phyloP scores from a whole-genome alignment of 192 early-diverging fungal genomes.

The Coemansia sp. region DNA sequence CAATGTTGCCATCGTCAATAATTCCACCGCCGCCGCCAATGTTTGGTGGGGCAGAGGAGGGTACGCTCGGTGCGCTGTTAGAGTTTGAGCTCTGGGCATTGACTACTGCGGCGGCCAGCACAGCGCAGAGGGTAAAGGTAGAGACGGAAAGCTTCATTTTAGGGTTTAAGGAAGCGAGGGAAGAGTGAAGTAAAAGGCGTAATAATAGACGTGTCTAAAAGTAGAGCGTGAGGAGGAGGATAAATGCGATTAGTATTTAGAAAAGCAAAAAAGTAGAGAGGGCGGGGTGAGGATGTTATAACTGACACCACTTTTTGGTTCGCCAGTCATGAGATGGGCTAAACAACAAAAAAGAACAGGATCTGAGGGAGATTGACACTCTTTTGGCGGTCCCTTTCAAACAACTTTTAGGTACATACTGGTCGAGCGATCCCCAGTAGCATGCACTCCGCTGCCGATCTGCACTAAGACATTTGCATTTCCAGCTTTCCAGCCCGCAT shows the following conservation, averaged over 20 bases:
- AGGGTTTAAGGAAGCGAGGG: background rate
- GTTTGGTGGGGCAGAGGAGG: background rate
- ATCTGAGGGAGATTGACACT: background rate
- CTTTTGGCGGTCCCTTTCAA: background rate
- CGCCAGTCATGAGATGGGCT: background rate
- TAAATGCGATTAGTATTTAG: background rate
- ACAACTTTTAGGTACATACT: background rate
- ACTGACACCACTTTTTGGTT: background rate
- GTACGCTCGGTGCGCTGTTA: background rate
- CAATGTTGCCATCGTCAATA: background rate
- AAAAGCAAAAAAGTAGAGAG: background rate
- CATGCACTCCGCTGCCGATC: conserved; percentile 10
- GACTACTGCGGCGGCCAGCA: conserved; percentile 29
- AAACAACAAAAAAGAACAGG: conserved; percentile 6
- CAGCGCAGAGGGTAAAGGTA: conserved; percentile 27
- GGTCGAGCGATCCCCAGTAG: background rate
- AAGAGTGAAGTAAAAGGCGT: background rate
- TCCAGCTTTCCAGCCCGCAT: background rate
- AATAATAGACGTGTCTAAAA: background rate
- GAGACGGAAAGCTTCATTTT: conserved; percentile 41
- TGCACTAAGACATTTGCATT: background rate
- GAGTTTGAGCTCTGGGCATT: conserved; percentile 22
- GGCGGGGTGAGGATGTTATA: background rate
- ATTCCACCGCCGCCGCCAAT: background rate
- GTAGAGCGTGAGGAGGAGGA: background rate